Evolutionary conservation across 495 filamentous ascomycete species (phyloP).

Genomic region (Xylona heveae): DNA sequence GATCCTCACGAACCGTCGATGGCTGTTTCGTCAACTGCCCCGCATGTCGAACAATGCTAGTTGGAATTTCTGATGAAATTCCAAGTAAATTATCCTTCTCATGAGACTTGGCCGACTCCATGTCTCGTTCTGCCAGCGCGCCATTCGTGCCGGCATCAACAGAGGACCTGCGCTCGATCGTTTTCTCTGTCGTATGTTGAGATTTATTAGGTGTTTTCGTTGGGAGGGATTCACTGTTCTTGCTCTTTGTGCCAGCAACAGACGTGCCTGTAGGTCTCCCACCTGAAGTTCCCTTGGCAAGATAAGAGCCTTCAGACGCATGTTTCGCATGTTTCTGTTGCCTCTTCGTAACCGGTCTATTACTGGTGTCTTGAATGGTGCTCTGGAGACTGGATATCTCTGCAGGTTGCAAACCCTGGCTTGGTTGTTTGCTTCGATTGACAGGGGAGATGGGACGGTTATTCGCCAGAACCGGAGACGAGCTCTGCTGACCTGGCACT

Average conservation of each 20-base stretch:
- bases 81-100: too few relatives aligned
- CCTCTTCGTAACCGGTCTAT: conserved; percentile 29
- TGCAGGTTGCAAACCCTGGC: conserved; percentile 9
- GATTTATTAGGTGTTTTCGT: too few relatives aligned
- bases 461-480: too few relatives aligned
- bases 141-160: too few relatives aligned
- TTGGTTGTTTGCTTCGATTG: conserved; percentile 7
- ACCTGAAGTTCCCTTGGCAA: conserved; percentile 17
- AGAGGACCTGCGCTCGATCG: too few relatives aligned
- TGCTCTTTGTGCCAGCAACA: conserved; percentile 9
- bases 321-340: conserved; percentile 23
- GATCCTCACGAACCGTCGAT: conserved; percentile 39
- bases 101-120: too few relatives aligned
- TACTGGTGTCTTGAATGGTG: conserved; percentile 22
- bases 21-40: conserved; percentile 28
- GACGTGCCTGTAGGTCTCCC: conserved; percentile 18
- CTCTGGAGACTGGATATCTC: conserved; percentile 16
- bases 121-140: too few relatives aligned
- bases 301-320: conserved; percentile 22
- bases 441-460: conserved; percentile 3
- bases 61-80: too few relatives aligned
- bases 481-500: neutral
- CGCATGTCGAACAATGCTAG: too few relatives aligned
- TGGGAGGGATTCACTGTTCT: too few relatives aligned
- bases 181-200: too few relatives aligned